Percentiles rank a stretch among this genome's conserved stretches.
phyloP scores from a whole-genome alignment of 306 rosid genomes.

The Mimosa bimucronata region DNA sequence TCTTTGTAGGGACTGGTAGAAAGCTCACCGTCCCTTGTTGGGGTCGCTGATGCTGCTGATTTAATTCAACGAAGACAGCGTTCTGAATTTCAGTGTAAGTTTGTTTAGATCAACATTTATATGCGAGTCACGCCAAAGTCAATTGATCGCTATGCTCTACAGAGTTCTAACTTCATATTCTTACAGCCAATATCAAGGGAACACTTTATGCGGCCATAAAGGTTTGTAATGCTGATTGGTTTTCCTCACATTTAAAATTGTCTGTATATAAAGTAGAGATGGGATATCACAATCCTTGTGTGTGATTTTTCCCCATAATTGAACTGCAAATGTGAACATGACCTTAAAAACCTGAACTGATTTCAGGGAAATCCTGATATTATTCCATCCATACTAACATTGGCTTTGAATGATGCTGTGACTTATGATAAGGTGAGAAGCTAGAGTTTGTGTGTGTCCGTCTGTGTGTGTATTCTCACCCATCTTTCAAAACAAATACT shows the following conservation, averaged over 20 bases:
- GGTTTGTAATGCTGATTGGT: constrained; percentile 45
- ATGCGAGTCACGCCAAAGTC: constrained; percentile 28
- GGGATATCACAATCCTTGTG: background rate
- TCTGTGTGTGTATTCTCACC: constrained; percentile 2
- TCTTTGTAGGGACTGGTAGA: constrained; percentile 69
- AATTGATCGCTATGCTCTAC: constrained; percentile 31
- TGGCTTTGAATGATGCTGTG: constrained; percentile 83
- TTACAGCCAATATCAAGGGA: constrained; percentile 70
- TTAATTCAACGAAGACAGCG: constrained; percentile 88
- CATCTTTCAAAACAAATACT: constrained; percentile 35
- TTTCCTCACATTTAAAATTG: constrained; percentile 14
- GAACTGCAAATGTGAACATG: constrained; percentile 10
- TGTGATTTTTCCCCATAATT: constrained; percentile 10
- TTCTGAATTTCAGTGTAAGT: constrained; percentile 82
- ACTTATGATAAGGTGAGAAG: constrained; percentile 90
- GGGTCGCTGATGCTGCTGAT: constrained; percentile 84
- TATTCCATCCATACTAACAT: constrained; percentile 63
- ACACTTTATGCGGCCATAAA: constrained; percentile 67
- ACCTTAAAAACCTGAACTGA: constrained; percentile 21
- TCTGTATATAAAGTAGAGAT: constrained; percentile 25
- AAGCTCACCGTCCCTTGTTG: constrained; percentile 59
- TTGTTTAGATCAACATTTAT: constrained; percentile 33
- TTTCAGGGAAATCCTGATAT: constrained; percentile 79
- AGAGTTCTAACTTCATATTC: constrained; percentile 34
- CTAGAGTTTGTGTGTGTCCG: background rate